Conservation (phyloP, 306 rosid genomes). For the Acacia melanoxylon region DNA sequence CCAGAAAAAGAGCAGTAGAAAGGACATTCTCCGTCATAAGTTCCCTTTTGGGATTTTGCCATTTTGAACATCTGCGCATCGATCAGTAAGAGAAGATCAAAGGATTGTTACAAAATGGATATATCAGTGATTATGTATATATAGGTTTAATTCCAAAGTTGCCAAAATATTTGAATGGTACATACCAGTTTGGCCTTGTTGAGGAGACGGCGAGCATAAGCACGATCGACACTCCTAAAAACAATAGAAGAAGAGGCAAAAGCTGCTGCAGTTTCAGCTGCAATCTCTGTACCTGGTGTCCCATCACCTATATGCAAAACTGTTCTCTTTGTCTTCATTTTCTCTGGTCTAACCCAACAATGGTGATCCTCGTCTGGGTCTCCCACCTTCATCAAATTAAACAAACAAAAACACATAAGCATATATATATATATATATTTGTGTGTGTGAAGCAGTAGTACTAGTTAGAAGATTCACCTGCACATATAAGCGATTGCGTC, state of each 20-base stretch:
- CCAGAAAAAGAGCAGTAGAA: slow-evolving; percentile 96
- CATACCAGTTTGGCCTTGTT: slow-evolving; percentile 83
- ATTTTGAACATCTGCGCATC: slow-evolving; percentile 56
- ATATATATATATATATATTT: background rate
- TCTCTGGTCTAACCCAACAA: slow-evolving; percentile 85
- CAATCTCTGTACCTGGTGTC: slow-evolving; percentile 72
- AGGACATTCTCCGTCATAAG: slow-evolving; percentile 92
- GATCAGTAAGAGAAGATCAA: too few relatives aligned
- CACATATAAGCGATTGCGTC: slow-evolving; percentile 51
- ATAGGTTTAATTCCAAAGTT: background rate
- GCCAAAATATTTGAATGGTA: background rate
- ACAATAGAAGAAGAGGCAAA: slow-evolving; percentile 84
- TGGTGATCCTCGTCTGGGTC: slow-evolving; percentile 72
- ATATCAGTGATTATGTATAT: too few relatives aligned
- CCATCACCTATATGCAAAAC: slow-evolving; percentile 53
- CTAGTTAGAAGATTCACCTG: slow-evolving; percentile 42
- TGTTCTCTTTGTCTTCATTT: slow-evolving; percentile 71
- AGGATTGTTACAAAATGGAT: too few relatives aligned
- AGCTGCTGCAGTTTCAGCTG: slow-evolving; percentile 93
- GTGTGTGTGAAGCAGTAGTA: background rate
- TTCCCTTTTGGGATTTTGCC: slow-evolving; percentile 72
- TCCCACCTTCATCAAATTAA: slow-evolving; percentile 55
- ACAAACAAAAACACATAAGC: background rate
- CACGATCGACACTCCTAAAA: slow-evolving; percentile 40
- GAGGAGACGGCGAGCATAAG: slow-evolving; percentile 73